phyloP scores from a whole-genome alignment of 192 early-diverging fungal species.

The Allomyces arbusculus region DNA sequence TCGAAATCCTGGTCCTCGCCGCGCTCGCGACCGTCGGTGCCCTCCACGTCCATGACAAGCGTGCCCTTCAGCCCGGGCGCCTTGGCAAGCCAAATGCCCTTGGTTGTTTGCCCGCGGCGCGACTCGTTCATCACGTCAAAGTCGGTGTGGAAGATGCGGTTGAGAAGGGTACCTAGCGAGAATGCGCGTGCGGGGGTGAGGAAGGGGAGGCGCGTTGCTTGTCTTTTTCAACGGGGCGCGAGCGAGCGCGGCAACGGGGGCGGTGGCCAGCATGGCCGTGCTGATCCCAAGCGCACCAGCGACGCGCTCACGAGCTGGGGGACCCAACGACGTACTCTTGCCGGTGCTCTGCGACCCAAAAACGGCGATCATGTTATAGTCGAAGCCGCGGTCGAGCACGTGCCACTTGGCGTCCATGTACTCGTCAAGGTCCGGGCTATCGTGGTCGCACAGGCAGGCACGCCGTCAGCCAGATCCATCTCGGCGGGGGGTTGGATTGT shows the following conservation, averaged over 20 bases:
- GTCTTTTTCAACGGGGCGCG: too few species aligned
- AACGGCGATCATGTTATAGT: slow-evolving; percentile 91
- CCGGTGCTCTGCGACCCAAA: slow-evolving; percentile 98
- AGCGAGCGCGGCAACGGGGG: too few species aligned
- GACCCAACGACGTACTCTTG: slow-evolving; percentile 49
- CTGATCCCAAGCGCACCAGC: too few species aligned
- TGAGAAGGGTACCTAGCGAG: slow-evolving; percentile 65
- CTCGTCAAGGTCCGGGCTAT: slow-evolving; percentile 40
- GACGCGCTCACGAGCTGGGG: too few species aligned
- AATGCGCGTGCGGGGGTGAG: neutral
- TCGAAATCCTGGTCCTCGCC: slow-evolving; percentile 99
- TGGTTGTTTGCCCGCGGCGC: slow-evolving; percentile 77
- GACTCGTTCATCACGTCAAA: slow-evolving; percentile 94
- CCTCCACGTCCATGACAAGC: slow-evolving; percentile 95
- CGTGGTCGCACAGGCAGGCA: neutral
- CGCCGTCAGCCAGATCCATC: neutral
- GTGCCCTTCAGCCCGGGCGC: slow-evolving; percentile 48
- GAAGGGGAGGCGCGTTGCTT: too few species aligned
- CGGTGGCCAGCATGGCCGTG: too few species aligned
- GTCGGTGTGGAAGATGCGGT: slow-evolving; percentile 78
- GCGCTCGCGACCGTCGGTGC: slow-evolving; percentile 93
- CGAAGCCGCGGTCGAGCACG: slow-evolving; percentile 65
- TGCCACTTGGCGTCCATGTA: slow-evolving; percentile 67
- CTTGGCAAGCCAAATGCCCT: slow-evolving; percentile 92
- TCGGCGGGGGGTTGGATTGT: neutral